Evolutionary conservation across 1,139 yeast genomes (phyloP), one percentile per base, ranked within the genome.

Genomic region (Diutina siamensis): DNA sequence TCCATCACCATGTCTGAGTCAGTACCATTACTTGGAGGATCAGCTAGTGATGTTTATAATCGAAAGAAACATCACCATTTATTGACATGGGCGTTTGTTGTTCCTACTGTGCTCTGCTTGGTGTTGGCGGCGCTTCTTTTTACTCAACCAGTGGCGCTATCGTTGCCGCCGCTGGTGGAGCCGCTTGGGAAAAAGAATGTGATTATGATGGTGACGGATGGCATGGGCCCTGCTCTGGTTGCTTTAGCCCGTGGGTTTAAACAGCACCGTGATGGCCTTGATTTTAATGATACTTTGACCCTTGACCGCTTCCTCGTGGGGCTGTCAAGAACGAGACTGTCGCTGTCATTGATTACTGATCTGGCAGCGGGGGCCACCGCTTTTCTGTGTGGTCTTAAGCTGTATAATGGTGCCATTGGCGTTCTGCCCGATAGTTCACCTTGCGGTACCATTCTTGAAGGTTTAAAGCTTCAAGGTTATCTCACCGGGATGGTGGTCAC

Each of bases 321-420:
- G 20, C 71, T 81, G 36, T 80, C 92, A 4, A 73, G 95, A 53
- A 87, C 96, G 1, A 69, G 85, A 50, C 83, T 94, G 13, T 73
- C 76, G 33, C 68, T 72, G 48, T 82, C 92, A 1, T 67, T 83
- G 52, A 74, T 87, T 50, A 87, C 96, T 0, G 96, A 87, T 60
- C 83, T 94, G 27, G 96, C 96, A 10, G 96, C 96, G 2, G 96
- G 95, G 17, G 96, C 95, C 20, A 86, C 95, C 12, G 95, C 95
- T 0, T 87, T 84, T 57, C 70, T 94, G 0, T 83, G 95, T 58
- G 89, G 79, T 7, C 55, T 77, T 53, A 87, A 87, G 64, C 66
- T 88, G 12, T 85, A 84, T 62, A 87, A 87, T 58, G 89, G 88
- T 7, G 95, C 92, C 13, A 82, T 86, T 57, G 89, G 85, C 15